Conservation (phyloP, 345 rosid species). For the Syzygium aqueum region DNA sequence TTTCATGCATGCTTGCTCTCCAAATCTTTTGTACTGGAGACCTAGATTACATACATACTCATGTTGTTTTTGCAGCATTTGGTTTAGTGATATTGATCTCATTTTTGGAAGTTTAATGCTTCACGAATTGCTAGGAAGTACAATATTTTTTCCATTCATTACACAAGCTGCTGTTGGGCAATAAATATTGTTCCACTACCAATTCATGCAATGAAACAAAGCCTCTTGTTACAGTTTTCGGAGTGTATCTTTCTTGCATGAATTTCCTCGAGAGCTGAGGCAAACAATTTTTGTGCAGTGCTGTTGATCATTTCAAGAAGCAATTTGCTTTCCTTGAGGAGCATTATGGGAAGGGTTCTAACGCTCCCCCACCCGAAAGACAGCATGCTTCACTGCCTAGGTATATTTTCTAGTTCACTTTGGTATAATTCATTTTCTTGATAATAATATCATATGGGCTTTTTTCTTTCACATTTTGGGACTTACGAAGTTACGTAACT, state of each 20-base stretch:
- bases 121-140: not conserved
- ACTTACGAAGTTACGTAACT: constrained; percentile 1
- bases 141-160: not conserved
- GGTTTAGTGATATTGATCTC: not conserved
- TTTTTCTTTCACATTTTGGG: not conserved
- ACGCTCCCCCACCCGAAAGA: constrained; percentile 80
- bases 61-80: not conserved
- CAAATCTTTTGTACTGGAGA: not conserved
- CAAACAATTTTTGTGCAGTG: constrained; percentile 38
- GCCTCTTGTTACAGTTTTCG: not conserved
- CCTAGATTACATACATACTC: not conserved
- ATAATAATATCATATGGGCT: not conserved
- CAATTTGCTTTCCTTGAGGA: constrained; percentile 96
- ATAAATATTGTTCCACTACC: not conserved
- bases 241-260: not conserved
- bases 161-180: not conserved
- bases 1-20: not conserved
- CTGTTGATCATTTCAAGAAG: constrained; percentile 96
- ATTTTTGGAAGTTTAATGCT: not conserved
- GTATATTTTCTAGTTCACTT: constrained; percentile 19
- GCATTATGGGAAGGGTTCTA: constrained; percentile 77
- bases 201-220: not conserved
- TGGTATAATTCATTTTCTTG: not conserved
- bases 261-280: not conserved
- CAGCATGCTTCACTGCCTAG: constrained; percentile 97